Percentiles rank a stretch among this genome's conserved stretches.
These are phyloP conservation scores for Pinus taeda DNA, from an alignment of 75 land plant species.

Conservation along the genomic window DNA sequence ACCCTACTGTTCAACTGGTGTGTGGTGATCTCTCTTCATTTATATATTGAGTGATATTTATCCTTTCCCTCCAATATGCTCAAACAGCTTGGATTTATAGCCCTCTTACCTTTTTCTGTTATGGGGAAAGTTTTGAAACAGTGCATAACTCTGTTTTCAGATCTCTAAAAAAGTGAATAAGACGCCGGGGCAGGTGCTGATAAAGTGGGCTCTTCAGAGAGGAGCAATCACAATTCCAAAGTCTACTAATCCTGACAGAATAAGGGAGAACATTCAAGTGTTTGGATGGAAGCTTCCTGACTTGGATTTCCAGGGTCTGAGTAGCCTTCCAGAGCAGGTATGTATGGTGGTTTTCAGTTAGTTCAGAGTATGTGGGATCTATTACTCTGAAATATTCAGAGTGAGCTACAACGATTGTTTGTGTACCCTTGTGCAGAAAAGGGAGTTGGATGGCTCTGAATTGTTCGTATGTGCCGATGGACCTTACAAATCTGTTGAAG, in stretches of 20 bases:
- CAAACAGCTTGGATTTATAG: not conserved
- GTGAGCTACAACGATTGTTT: not conserved
- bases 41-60: not conserved
- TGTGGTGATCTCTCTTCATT: not conserved
- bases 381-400: not conserved
- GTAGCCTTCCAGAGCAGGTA: conserved; percentile 39
- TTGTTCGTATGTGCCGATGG: conserved; percentile 39
- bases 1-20: conserved; percentile 23
- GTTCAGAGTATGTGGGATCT: not conserved
- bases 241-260: conserved; percentile 31
- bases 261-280: conserved; percentile 39
- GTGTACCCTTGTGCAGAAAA: conserved; percentile 20
- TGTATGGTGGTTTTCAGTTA: not conserved
- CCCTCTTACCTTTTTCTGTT: not conserved
- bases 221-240: conserved; percentile 51
- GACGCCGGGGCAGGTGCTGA: conserved; percentile 47
- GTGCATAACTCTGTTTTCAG: conserved; percentile 8
- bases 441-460: conserved; percentile 34
- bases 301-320: conserved; percentile 31
- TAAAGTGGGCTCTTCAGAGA: conserved; percentile 57
- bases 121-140: not conserved
- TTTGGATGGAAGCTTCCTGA: conserved; percentile 43
- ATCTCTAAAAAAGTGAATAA: conserved; percentile 48
- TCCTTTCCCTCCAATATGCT: not conserved
- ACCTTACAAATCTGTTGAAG: conserved; percentile 30